Evolutionary conservation across 2,329 filamentous ascomycete species (phyloP), one percentile per base, ranked within the genome.

Genomic region (Botrytis deweyae): DNA sequence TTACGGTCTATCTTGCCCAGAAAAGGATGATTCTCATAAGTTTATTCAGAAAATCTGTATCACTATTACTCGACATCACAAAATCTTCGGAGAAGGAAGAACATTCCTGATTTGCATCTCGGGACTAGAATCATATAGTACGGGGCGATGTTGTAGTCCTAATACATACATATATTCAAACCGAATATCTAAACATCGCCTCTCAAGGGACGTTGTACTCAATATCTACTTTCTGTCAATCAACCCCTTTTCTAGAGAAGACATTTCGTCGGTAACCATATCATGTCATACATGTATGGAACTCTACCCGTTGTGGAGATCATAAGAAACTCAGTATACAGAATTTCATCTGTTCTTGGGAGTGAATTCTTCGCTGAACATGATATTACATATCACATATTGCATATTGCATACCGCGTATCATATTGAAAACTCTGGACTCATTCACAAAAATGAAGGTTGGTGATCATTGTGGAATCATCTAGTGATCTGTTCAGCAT

Each of bases 81-180:
- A 52, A 25, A 12, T n/a, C 0, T 5, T n/a, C 22, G 12, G 2
- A 1, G 10, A 52, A 42, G 36, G 36, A 6, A 46, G 25, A 14
- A 1, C 20, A 12, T 22, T 52, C 46, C 46, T 5, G 0, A 25
- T n/a, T 52, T 7, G 25, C 6, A 52, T 52, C 9, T 4, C 22
- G 4, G 0, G 2, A 5, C 10, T n/a, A 1, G 10, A 2, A n/a
- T n/a, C 46, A 52, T 1, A 14, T n/a, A 5, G 10, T 25, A 52
- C 46, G 22, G 4, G 7, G 1, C 14, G 10, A 4, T 52, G 7
- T n/a, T 1, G 2, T 25, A 3, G 12, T 10, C 46, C 22, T 52
- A 0, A 25, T 52, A 14, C 22, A 52, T n/a, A 25, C 12, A 40
- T 40, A 3, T 6, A n/a, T 52, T 62, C 38, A 42, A 8, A 42